These are phyloP conservation scores for Komagataella kurtzmanii DNA, from an alignment of 805 yeast species.

Conservation along the genomic window DNA sequence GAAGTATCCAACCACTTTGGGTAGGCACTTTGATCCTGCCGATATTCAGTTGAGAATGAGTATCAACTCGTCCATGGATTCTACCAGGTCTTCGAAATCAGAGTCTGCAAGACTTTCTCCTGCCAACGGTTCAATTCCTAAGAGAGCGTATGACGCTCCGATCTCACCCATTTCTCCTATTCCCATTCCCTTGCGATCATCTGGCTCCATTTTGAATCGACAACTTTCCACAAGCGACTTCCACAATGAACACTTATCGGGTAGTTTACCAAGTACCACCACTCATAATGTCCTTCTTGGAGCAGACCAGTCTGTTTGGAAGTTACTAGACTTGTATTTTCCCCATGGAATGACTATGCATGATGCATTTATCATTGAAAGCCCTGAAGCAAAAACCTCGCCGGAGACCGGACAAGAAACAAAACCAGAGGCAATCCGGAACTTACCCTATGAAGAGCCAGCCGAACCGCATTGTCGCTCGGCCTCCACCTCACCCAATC, in stretches of 20 bases:
- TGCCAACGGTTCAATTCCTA: slow-evolving; percentile 5
- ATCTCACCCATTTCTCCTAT: slow-evolving; percentile 1
- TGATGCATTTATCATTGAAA: slow-evolving; percentile 53
- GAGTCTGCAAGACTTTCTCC: background rate
- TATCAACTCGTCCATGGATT: background rate
- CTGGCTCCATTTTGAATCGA: background rate
- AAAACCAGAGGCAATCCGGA: background rate
- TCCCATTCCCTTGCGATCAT: background rate
- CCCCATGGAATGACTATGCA: slow-evolving; percentile 58
- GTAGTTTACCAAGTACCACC: background rate
- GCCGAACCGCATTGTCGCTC: slow-evolving; percentile 1
- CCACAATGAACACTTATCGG: background rate
- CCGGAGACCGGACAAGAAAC: background rate
- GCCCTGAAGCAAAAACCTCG: slow-evolving; percentile 12
- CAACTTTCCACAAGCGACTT: background rate
- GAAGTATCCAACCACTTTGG: slow-evolving; percentile 59
- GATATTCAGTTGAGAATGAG: slow-evolving; percentile 20
- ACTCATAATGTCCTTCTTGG: background rate
- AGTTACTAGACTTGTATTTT: slow-evolving; percentile 40
- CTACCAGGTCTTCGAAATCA: background rate
- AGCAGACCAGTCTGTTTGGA: slow-evolving; percentile 42
- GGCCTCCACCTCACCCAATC: slow-evolving; percentile 4
- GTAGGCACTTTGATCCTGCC: slow-evolving; percentile 52
- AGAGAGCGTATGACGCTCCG: background rate
- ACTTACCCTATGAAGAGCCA: background rate